Base-by-base conservation (phyloP, 108 stramenopile genomes). In the Bacterosira constricta region DNA sequence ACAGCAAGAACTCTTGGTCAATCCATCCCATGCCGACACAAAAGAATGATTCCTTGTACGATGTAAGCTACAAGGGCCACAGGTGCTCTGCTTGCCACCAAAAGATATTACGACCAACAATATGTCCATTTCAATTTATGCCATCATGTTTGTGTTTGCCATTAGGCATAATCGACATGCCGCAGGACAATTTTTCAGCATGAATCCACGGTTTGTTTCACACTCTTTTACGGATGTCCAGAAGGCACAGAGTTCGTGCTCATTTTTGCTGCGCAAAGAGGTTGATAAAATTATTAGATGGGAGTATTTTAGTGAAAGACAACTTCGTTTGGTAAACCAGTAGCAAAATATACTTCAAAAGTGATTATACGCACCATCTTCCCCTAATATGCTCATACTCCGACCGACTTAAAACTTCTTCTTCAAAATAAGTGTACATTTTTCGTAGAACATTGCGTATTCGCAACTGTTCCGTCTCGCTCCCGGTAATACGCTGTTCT, bases 101-200 rank as follows among this genome's bases (percentile, higher is more conserved):
- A n/a, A n/a, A n/a, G n/a, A n/a, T n/a, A n/a, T n/a, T n/a, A n/a
- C n/a, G n/a, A n/a, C n/a, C n/a, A n/a, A n/a, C n/a, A n/a, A n/a
- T n/a, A n/a, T n/a, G n/a, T n/a, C n/a, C n/a, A n/a, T n/a, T n/a
- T n/a, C n/a, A n/a, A n/a, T n/a, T 62, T 26, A 31, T 57, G 23
- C 66, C 25, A 63, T 54, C 46, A 80, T 54, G 27, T 81, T 77
- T 21, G 80, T 69, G 45, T 59, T 57, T 20, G 85, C 42, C 35
- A 93, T 62, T 1, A 90, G 71, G 57, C 92, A 93, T 20, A 93
- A 81, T n/a, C 88, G 83, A 68, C 92, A 93, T 15, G 92, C 85
- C 35, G 88, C 88, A 30, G 89, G 69, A 75, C 92, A 93, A 63
- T 88, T 85, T 25, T 68, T 71, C 42, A 90, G 56, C 92, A 93